A percentile compares a stretch with the other conserved stretches of the same genome.
phyloP scores from a whole-genome alignment of 441 rosid genomes.

The Monsonia emarginata region DNA sequence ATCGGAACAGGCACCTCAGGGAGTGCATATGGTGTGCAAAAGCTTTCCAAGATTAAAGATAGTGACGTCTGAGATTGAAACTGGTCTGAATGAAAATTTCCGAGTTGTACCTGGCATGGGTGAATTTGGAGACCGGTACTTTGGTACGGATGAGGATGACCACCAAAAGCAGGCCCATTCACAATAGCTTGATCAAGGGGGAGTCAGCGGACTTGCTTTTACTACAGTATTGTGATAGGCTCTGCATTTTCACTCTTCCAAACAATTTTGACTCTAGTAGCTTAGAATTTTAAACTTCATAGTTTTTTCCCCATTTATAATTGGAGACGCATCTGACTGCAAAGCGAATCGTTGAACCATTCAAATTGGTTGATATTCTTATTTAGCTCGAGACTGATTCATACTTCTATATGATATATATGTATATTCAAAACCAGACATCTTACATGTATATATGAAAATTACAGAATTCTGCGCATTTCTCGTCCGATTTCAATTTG shows the following conservation, averaged over 20 bases:
- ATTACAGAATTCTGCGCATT: no score
- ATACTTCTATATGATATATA: no score
- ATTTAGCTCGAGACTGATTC: no score
- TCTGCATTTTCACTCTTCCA: slow-evolving; percentile 17
- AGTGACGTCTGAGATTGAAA: slow-evolving; percentile 88
- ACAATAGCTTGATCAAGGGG: slow-evolving; percentile 10
- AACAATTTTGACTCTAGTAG: slow-evolving; percentile 36
- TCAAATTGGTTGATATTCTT: no score
- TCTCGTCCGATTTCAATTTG: no score
- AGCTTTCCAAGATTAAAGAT: slow-evolving; percentile 82
- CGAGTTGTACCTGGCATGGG: slow-evolving; percentile 97
- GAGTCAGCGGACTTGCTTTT: slow-evolving; percentile 9
- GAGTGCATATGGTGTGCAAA: slow-evolving; percentile 92
- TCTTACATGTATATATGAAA: no score
- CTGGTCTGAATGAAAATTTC: slow-evolving; percentile 69
- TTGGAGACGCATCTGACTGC: slow-evolving; percentile 4
- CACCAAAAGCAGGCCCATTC: slow-evolving; percentile 22
- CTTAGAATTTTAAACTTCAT: slow-evolving; percentile 7
- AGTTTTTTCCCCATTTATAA: not conserved
- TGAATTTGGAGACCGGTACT: slow-evolving; percentile 92
- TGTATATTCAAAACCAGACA: no score
- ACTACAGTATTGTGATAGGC: slow-evolving; percentile 4
- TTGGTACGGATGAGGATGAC: slow-evolving; percentile 85
- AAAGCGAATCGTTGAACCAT: no score
- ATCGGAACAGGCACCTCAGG: slow-evolving; percentile 76